Percentiles rank a stretch among this genome's conserved stretches.
phyloP scores from a whole-genome alignment of 805 yeast species.

The Yamadazyma scolyti region DNA sequence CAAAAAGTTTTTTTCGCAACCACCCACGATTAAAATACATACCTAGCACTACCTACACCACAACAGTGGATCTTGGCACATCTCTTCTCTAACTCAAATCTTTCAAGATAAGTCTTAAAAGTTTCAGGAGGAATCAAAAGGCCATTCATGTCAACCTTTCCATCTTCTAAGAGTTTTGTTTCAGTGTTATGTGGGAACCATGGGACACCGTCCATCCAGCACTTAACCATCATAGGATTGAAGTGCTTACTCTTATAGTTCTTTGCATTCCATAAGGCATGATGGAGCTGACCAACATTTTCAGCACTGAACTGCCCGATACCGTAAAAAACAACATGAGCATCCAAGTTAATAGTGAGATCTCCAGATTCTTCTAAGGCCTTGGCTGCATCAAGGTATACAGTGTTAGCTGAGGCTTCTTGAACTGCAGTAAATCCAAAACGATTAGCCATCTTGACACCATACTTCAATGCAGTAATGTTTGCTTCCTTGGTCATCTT shows the following conservation, averaged over 20 bases:
- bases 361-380: constrained; percentile 13
- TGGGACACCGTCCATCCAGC: constrained; percentile 24
- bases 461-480: constrained; percentile 17
- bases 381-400: constrained; percentile 20
- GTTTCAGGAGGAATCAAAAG: constrained; percentile 20
- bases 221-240: constrained; percentile 19
- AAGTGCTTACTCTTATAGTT: constrained; percentile 18
- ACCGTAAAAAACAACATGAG: constrained; percentile 21
- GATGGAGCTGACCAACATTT: constrained; percentile 17
- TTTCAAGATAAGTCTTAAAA: constrained; percentile 17
- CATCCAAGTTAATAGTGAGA: constrained; percentile 17
- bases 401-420: constrained; percentile 21
- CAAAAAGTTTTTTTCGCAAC: too few relatives aligned
- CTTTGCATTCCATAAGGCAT: constrained; percentile 15
- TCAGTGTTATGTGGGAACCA: constrained; percentile 20
- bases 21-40: too few relatives aligned
- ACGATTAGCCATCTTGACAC: constrained; percentile 19
- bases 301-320: constrained; percentile 20
- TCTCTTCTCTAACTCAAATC: constrained; percentile 20
- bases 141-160: constrained; percentile 13
- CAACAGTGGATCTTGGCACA: constrained; percentile 19
- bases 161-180: constrained; percentile 16
- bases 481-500: constrained; percentile 17
- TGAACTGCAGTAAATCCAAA: constrained; percentile 22
- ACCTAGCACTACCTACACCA: constrained; percentile 19